A percentile compares a stretch with the other conserved stretches of the same genome.
Conservation (phyloP, 257 asterid genomes). For the Galeopsis tetrahit region DNA sequence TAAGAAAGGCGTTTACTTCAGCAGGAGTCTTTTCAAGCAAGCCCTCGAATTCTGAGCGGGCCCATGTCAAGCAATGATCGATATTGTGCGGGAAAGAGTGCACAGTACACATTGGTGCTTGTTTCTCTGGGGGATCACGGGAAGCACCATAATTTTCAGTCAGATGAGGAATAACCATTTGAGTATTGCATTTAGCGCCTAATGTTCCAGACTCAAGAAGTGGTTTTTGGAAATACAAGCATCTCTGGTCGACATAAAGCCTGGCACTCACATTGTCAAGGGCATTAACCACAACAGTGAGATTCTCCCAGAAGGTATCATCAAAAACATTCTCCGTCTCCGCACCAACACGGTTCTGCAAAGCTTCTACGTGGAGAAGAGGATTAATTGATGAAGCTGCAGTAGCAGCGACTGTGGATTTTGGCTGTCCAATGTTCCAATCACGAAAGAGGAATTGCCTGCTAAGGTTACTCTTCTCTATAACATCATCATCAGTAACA, state of each 20-base stretch:
- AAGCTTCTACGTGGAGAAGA: slow-evolving; percentile 64
- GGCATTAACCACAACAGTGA: slow-evolving; percentile 76
- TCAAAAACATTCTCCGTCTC: slow-evolving; percentile 89
- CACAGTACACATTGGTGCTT: slow-evolving; percentile 97
- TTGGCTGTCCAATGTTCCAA: slow-evolving; percentile 96
- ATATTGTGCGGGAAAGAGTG: slow-evolving; percentile 95
- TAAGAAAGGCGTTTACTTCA: slow-evolving; percentile 82
- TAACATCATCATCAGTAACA: slow-evolving; percentile 90
- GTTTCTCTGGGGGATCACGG: slow-evolving; percentile 95
- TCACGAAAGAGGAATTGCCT: slow-evolving; percentile 95
- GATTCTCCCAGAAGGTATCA: slow-evolving; percentile 90
- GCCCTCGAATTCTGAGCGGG: slow-evolving; percentile 95
- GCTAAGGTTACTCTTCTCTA: slow-evolving; percentile 95
- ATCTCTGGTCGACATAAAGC: slow-evolving; percentile 93
- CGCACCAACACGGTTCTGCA: slow-evolving; percentile 91
- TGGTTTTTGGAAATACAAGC: slow-evolving; percentile 92
- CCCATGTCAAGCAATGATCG: slow-evolving; percentile 98
- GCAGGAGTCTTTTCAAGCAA: slow-evolving; percentile 92
- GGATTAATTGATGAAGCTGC: slow-evolving; percentile 79
- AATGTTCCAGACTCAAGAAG: slow-evolving; percentile 98
- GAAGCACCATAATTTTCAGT: slow-evolving; percentile 96
- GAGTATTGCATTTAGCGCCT: slow-evolving; percentile 94
- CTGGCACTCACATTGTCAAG: slow-evolving; percentile 94
- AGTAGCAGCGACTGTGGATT: slow-evolving; percentile 91
- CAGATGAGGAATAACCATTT: slow-evolving; percentile 93